A percentile compares a stretch with the other conserved stretches of the same genome.
Conservation (phyloP, 2,329 filamentous ascomycete species). For the Setomelanomma holmii region DNA sequence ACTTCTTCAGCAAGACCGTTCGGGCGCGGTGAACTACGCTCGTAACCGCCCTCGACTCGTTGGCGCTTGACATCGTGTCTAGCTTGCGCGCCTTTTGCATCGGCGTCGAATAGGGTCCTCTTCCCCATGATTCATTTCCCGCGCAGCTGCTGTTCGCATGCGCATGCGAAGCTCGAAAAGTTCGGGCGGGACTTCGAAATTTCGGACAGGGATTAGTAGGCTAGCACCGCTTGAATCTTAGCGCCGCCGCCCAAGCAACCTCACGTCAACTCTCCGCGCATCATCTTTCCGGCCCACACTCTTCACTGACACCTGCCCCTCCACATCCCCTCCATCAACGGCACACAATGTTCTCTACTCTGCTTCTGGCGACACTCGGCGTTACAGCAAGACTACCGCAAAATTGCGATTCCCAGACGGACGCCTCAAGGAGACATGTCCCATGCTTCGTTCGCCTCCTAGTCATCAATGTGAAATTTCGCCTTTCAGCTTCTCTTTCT, state of each 20-base stretch:
- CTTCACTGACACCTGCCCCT: background rate
- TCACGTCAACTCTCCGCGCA: slow-evolving; percentile 3
- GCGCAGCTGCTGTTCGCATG: slow-evolving; percentile 11
- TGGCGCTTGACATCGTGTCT: slow-evolving; percentile 43
- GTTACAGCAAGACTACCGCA: no score
- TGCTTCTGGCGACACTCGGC: no score
- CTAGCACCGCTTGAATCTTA: slow-evolving; percentile 10
- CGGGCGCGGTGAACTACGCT: slow-evolving; percentile 32
- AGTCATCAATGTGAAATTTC: no score
- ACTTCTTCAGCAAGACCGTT: slow-evolving; percentile 37
- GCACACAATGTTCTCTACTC: no score
- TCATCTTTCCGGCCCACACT: slow-evolving; percentile 1
- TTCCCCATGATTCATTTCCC: slow-evolving; percentile 36
- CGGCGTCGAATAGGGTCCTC: slow-evolving; percentile 42
- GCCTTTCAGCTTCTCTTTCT: no score
- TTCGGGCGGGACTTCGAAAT: slow-evolving; percentile 16
- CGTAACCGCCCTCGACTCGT: slow-evolving; percentile 31
- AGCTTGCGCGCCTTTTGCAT: slow-evolving; percentile 24
- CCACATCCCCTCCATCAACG: no score
- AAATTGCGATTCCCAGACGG: no score
- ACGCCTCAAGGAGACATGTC: no score
- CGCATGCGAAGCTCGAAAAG: slow-evolving; percentile 21
- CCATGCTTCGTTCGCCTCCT: no score
- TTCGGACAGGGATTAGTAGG: slow-evolving; percentile 20
- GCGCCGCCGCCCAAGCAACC: background rate